Evolutionary conservation across 2,329 filamentous ascomycete genomes (phyloP), one percentile per base, ranked within the genome.

Genomic region (Hypoxylon sp.): DNA sequence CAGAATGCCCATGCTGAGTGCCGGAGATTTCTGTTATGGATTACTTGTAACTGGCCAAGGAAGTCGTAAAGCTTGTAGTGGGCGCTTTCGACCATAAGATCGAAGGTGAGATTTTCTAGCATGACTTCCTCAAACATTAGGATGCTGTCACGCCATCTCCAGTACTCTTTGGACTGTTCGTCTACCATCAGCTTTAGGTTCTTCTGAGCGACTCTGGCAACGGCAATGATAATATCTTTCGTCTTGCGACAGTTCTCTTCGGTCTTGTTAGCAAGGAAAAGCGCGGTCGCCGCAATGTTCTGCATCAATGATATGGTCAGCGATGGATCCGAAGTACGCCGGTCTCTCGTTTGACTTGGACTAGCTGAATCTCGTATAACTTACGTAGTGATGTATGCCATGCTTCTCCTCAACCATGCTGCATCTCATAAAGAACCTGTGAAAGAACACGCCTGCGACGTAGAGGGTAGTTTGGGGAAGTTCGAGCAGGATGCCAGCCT

Each of bases 161-260:
- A 99, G 78, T 96, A 99, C 77, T 99, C 96, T 77, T 98, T 98
- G 73, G 92, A 97, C 79, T 98, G 94, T 80, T 98, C 96, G 77
- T 99, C 96, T 57, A 98, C 93, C 59, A 95, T 85, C 65, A 98
- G 87, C 74, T 93, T 92, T 1, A 93, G 86, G 73, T 98, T 95
- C 82, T 99, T 98, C 80, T 98, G 94, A 28, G 95, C 96, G 19
- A 98, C 93, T 72, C 95, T 93, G 66, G 94, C 96, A 74, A 97
- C 96, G 0, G 94, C 93, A 32, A 98, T 91, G 71, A 99, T 95
- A 66, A 99, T 86, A 71, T 98, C 94, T 75, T 93, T 97, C 73
- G 97, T 97, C 81, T 97, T 97, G 52, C 95, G 91, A 77, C 94
- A 97, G 77, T 97, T 97, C 78, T 99, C 96, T 77, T 99, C 95